phyloP scores from a whole-genome alignment of 371 early-diverging fungal genomes.

The Lichtheimia corymbifera region DNA sequence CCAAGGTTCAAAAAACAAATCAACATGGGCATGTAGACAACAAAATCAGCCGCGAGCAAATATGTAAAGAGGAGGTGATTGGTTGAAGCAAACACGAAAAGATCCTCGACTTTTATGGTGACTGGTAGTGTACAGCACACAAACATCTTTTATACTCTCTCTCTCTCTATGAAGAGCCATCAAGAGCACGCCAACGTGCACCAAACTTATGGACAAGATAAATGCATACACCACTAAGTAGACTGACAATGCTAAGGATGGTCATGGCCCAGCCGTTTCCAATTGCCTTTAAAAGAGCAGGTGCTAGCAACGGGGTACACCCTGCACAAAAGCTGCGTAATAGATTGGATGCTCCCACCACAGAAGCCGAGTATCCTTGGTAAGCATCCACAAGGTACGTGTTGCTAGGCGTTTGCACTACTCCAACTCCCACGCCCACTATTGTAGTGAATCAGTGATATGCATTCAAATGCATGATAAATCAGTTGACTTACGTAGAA shows the following conservation, averaged over 20 bases:
- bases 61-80: neutral
- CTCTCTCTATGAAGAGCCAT: neutral
- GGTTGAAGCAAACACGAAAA: neutral
- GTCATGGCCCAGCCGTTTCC: conserved; percentile 57
- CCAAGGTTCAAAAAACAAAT: no score
- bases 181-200: conserved; percentile 17
- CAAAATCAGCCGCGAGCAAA: conserved; percentile 9
- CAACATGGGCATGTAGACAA: no score
- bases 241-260: conserved; percentile 28
- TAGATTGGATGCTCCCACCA: conserved; percentile 43
- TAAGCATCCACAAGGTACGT: conserved; percentile 50
- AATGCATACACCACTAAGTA: conserved; percentile 33
- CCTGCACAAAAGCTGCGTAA: conserved; percentile 44
- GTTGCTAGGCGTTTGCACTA: conserved; percentile 47
- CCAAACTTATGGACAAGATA: conserved; percentile 24
- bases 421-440: conserved; percentile 50
- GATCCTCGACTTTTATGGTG: neutral
- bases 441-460: conserved; percentile 2
- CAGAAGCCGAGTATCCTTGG: conserved; percentile 43
- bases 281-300: conserved; percentile 26
- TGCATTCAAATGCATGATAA: neutral
- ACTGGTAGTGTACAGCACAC: no score
- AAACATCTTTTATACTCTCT: neutral
- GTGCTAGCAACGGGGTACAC: conserved; percentile 42
- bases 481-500: conserved; percentile 33